phyloP scores from a whole-genome alignment of 495 filamentous ascomycete species.

The Aspergillus incahuasiensis region DNA sequence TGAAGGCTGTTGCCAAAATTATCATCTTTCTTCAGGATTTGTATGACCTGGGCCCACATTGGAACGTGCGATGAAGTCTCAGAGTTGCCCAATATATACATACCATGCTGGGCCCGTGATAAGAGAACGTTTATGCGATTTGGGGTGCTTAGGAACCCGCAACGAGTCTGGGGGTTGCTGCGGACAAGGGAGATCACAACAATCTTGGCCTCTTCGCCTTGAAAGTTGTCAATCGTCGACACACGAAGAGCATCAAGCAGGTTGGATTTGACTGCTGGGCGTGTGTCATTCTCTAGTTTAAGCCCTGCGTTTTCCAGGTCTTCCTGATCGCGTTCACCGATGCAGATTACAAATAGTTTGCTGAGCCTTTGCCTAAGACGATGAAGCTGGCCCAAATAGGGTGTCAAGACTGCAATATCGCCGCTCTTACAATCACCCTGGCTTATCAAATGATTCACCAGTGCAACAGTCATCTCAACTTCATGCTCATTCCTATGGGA shows the following conservation, averaged over 20 bases:
- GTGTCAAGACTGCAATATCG: conserved; percentile 78
- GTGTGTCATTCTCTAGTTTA: background rate
- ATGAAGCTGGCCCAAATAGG: conserved; percentile 60
- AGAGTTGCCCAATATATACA: conserved; percentile 79
- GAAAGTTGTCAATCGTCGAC: conserved; percentile 80
- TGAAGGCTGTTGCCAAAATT: conserved; percentile 53
- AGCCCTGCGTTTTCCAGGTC: conserved; percentile 52
- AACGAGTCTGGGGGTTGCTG: conserved; percentile 56
- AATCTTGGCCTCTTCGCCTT: conserved; percentile 77
- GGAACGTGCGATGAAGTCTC: conserved; percentile 47
- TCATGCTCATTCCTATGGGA: conserved; percentile 68
- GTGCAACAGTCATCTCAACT: conserved; percentile 57
- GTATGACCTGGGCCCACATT: conserved; percentile 68
- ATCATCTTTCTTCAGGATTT: conserved; percentile 43
- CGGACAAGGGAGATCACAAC: conserved; percentile 74
- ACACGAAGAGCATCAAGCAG: conserved; percentile 57
- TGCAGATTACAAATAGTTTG: conserved; percentile 52
- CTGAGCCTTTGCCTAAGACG: conserved; percentile 50
- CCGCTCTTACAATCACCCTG: conserved; percentile 59
- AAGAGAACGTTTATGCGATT: conserved; percentile 82
- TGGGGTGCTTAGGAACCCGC: conserved; percentile 67
- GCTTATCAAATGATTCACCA: conserved; percentile 65
- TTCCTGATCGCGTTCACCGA: conserved; percentile 64
- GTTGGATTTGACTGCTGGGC: conserved; percentile 26
- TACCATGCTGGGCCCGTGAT: conserved; percentile 67